Evolutionary conservation across 2,329 filamentous ascomycete species (phyloP).

Genomic region (Epichloe coenophiala): DNA sequence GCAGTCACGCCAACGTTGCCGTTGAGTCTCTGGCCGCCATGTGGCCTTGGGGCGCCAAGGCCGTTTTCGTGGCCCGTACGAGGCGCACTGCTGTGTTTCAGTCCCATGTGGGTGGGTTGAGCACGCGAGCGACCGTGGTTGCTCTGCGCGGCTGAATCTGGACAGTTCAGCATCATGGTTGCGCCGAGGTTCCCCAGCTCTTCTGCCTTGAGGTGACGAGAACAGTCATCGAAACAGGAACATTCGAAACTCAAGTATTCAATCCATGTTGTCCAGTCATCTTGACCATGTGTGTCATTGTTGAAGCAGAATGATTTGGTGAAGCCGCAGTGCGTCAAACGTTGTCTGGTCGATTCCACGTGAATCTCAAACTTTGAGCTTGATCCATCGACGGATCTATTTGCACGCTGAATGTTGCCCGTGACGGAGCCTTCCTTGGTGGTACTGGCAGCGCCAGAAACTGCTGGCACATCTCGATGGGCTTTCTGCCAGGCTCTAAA

Average conservation of each 20-base stretch:
- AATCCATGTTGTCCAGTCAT: constrained; percentile 5
- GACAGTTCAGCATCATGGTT: not conserved
- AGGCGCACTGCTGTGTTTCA: not conserved
- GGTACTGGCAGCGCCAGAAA: not conserved
- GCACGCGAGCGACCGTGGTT: not conserved
- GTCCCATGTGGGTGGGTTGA: too few species aligned
- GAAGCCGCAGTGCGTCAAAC: not conserved
- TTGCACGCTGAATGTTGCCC: too few species aligned
- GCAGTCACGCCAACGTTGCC: not conserved
- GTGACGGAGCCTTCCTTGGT: not conserved
- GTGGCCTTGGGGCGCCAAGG: not conserved
- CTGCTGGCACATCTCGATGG: not conserved
- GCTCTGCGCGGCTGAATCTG: not conserved
- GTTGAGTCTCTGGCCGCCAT: not conserved
- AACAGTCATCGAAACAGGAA: constrained; percentile 1
- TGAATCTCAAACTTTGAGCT: not conserved
- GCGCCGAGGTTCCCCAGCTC: not conserved
- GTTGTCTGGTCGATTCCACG: not conserved
- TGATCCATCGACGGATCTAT: not conserved
- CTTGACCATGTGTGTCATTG: not conserved
- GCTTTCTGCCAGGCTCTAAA: constrained; percentile 3
- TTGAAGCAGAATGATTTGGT: constrained; percentile 1
- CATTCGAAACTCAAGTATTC: constrained; percentile 5
- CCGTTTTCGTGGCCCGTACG: not conserved
- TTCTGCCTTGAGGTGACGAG: not conserved